These are phyloP conservation scores for Amphibolis antarctica DNA, from an alignment of 106 monocot species.

Conservation along the genomic window DNA sequence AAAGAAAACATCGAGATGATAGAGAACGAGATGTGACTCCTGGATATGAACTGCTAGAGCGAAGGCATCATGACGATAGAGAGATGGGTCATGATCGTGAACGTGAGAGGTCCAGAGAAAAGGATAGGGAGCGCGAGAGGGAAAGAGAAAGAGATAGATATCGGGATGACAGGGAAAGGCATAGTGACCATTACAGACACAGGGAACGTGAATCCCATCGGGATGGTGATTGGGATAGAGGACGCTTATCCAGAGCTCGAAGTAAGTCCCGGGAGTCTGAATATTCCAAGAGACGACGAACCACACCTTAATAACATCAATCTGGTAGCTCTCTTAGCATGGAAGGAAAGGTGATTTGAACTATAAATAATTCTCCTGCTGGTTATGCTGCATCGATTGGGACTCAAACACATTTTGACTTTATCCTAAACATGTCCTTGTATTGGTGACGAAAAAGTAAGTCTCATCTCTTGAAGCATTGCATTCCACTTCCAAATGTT, in stretches of 20 bases:
- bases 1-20: constrained; percentile 46
- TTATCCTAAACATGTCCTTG: background rate
- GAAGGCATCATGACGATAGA: constrained; percentile 51
- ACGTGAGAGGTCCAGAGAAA: constrained; percentile 18
- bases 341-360: background rate
- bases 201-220: constrained; percentile 43
- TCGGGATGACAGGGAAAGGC: constrained; percentile 58
- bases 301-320: constrained; percentile 29
- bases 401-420: background rate
- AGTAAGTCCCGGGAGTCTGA: constrained; percentile 74
- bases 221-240: constrained; percentile 66
- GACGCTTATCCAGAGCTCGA: constrained; percentile 38
- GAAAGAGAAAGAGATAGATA: constrained; percentile 55
- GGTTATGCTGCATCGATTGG: background rate
- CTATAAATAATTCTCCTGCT: background rate
- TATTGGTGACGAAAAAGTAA: background rate
- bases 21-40: constrained; percentile 52
- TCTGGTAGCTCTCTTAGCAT: background rate
- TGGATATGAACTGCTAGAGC: constrained; percentile 43
- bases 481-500: background rate
- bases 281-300: constrained; percentile 55
- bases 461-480: background rate
- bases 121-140: constrained; percentile 19
- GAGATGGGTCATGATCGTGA: constrained; percentile 32
- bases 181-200: constrained; percentile 45